These are phyloP conservation scores for Zygotorulaspora florentina DNA, from an alignment of 805 yeast genomes.

Conservation along the genomic window DNA sequence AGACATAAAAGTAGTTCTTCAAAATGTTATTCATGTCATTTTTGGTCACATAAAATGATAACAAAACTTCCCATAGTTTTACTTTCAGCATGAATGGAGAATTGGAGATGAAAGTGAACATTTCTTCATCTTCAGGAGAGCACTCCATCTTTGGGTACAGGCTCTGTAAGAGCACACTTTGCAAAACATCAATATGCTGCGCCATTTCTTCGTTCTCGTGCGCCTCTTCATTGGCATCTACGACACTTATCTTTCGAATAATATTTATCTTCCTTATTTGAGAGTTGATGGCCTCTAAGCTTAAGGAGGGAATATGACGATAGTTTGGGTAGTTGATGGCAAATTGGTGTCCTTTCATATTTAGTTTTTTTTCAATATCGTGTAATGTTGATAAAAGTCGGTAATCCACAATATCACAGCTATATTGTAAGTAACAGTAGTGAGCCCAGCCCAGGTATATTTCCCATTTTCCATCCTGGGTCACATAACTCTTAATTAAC, in stretches of 20 bases:
- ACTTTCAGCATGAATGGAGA: slow-evolving; percentile 66
- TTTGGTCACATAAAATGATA: slow-evolving; percentile 47
- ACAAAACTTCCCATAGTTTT: slow-evolving; percentile 70
- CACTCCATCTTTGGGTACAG: slow-evolving; percentile 18
- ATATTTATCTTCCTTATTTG: slow-evolving; percentile 72
- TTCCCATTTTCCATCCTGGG: slow-evolving; percentile 13
- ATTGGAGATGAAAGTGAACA: slow-evolving; percentile 53
- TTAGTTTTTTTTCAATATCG: slow-evolving; percentile 20
- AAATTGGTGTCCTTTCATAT: slow-evolving; percentile 6
- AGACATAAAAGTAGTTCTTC: slow-evolving; percentile 48
- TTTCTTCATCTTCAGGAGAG: slow-evolving; percentile 44
- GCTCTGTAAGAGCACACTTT: slow-evolving; percentile 40
- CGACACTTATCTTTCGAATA: slow-evolving; percentile 36
- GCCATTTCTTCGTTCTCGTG: slow-evolving; percentile 23
- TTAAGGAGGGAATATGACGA: slow-evolving; percentile 54
- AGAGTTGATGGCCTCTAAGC: slow-evolving; percentile 44
- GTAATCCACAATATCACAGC: slow-evolving; percentile 36
- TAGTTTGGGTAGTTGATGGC: slow-evolving; percentile 53
- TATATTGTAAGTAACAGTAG: slow-evolving; percentile 42
- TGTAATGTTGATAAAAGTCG: slow-evolving; percentile 28
- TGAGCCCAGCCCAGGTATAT: slow-evolving; percentile 48
- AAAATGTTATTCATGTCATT: slow-evolving; percentile 37
- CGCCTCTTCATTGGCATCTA: slow-evolving; percentile 50
- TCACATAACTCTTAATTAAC: slow-evolving; percentile 31
- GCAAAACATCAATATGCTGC: slow-evolving; percentile 39